Evolutionary conservation across 345 rosid genomes (phyloP), one percentile per base, ranked within the genome.

Genomic region (Nasturtium officinale): DNA sequence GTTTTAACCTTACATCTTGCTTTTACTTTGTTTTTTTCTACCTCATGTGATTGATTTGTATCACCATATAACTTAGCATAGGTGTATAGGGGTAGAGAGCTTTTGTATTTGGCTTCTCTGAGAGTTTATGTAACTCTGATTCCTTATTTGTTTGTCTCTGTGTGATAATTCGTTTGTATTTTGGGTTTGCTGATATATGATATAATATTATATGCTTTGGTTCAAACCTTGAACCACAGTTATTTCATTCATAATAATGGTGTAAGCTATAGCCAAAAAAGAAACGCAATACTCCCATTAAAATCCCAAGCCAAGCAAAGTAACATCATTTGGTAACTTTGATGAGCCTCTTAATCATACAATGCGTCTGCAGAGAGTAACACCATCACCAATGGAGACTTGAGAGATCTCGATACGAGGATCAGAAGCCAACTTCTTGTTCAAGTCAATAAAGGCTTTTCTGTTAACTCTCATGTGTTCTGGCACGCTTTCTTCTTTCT

Each of bases 331-430:
- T 64, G 29, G 42, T 30, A 33, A 2, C 4, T 59, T 58, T 35
- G 38, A 16, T 59, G 48, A 38, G n/a, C 7, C 10, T 61, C 23
- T 61, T 28, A 29, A 23, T 76, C 76, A 77, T 11, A 67, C 69
- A 45, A 78, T 54, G 48, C 87, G 83, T 72, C 84, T 78, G 45
- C 87, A 85, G 47, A 91, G 85, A 5, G 90, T 85, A 64, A 86
- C 80, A 63, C 94, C 94, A 79, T 87, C 96, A 16, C 91, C 94
- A 11, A 84, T 53, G 7, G 91, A 82, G 50, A 82, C 85, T 46
- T 77, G 86, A 25, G 85, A 89, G 3, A 87, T 26, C 37, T 87
- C 85, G 50, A 87, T 65, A 7, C 87, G 87, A 53, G 75, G 60
- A 77, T 91, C 96, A 5, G 74, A 78, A 3, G 87, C 87, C 0